Conservation (phyloP, 2,329 filamentous ascomycete species). For the Colletotrichum sublineola region DNA sequence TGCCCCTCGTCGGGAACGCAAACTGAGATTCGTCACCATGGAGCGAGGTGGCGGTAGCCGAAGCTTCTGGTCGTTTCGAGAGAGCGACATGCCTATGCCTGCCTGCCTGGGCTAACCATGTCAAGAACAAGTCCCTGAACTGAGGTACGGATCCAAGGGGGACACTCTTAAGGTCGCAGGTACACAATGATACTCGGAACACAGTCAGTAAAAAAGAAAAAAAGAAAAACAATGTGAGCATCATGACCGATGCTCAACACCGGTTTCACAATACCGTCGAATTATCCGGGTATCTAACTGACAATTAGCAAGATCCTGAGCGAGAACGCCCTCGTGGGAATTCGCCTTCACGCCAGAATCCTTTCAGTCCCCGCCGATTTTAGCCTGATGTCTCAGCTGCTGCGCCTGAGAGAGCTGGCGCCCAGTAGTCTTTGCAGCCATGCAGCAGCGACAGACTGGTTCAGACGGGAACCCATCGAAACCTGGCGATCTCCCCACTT, state of each 20-base stretch:
- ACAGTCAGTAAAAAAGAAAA: too few species aligned
- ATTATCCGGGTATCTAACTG: too few species aligned
- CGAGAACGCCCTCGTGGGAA: constrained; percentile 14
- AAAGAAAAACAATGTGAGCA: too few species aligned
- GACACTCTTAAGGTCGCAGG: too few species aligned
- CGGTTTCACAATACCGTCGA: too few species aligned
- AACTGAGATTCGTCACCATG: background rate
- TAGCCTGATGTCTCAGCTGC: constrained; percentile 21
- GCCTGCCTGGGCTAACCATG: background rate
- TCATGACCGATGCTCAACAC: too few species aligned
- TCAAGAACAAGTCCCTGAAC: constrained; percentile 12
- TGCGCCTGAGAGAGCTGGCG: constrained; percentile 16
- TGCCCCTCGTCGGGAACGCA: background rate
- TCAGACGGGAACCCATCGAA: constrained; percentile 5
- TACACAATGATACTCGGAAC: too few species aligned
- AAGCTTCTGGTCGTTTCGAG: constrained; percentile 34
- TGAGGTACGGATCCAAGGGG: too few species aligned
- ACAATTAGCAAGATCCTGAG: constrained; percentile 7
- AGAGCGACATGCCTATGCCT: constrained; percentile 12
- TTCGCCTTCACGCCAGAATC: constrained; percentile 14
- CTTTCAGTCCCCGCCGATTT: constrained; percentile 21
- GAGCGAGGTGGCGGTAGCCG: constrained; percentile 8
- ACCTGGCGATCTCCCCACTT: constrained; percentile 21
- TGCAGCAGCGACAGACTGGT: constrained; percentile 7
- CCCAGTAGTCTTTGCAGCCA: constrained; percentile 16